Percentiles rank a stretch among this genome's conserved stretches.
phyloP scores from a whole-genome alignment of 1,284 basidiomycete species.

The Cryptococcus depauperatus region DNA sequence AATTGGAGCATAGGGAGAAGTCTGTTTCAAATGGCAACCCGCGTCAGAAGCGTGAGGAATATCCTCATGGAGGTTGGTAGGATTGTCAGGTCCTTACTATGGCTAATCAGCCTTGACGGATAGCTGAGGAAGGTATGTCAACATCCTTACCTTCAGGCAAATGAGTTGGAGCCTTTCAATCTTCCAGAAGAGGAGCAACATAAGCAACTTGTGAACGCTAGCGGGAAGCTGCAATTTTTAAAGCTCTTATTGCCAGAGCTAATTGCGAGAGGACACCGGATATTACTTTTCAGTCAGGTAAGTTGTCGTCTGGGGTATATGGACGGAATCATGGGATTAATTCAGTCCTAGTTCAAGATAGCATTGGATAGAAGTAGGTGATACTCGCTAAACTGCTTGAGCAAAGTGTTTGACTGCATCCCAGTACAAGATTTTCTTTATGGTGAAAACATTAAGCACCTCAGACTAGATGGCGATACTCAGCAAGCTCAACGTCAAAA shows the following conservation, averaged over 20 bases:
- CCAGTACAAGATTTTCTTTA: conserved; percentile 80
- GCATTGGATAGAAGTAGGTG: conserved; percentile 61
- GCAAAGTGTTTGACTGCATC: neutral
- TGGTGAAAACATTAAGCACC: conserved; percentile 81
- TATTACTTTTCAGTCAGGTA: conserved; percentile 97
- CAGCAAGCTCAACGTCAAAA: conserved; percentile 81
- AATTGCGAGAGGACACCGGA: conserved; percentile 79
- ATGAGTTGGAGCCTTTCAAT: conserved; percentile 69
- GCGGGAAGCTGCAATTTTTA: conserved; percentile 78
- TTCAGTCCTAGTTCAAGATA: conserved; percentile 63
- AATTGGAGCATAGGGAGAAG: too few relatives aligned
- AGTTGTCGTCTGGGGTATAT: conserved; percentile 18
- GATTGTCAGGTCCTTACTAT: neutral
- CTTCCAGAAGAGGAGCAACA: conserved; percentile 59
- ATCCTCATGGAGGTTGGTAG: conserved; percentile 41
- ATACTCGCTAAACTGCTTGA: neutral
- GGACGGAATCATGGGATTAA: conserved; percentile 33
- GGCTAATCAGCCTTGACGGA: neutral
- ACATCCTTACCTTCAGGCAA: conserved; percentile 80
- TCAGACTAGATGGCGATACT: conserved; percentile 85
- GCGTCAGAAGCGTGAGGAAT: conserved; percentile 23
- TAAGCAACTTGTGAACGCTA: conserved; percentile 71
- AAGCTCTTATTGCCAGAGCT: conserved; percentile 77
- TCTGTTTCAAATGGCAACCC: conserved; percentile 20
- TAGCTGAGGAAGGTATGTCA: conserved; percentile 51